Base-by-base conservation (phyloP, 257 asterid species). In the Dorcoceras hygrometricum region DNA sequence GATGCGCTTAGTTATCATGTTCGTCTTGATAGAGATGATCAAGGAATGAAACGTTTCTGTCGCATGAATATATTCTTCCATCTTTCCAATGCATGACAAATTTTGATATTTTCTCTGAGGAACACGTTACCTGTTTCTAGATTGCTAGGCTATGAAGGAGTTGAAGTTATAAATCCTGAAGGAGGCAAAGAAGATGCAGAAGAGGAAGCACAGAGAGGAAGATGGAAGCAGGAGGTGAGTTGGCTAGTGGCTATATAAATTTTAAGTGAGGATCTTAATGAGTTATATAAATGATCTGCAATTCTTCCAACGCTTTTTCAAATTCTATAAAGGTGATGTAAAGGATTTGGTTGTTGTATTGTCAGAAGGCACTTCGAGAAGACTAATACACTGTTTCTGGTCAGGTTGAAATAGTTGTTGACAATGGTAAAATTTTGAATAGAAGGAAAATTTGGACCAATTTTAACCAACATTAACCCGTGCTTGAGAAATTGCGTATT, bases 131-230 rank as follows among this genome's bases (percentile, higher is more conserved):
- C 62, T 46, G 51, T 67, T 27, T 28, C 59, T 78, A 93, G 99
- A 67, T 8, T 88, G 77, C 81, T 88, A 65, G 97, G 96, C 69
- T 77, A 84, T 62, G 99, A 93, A 83, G 98, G 97, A 14, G 73
- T 94, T 82, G 97, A 94, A 80, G 99, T 94, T 67, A 86, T 94
- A 78, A 94, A 94, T 82, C 99, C 99, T 4, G 97, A 94, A 75
- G 97, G 99, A 77, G 95, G 96, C 66, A 94, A 84, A 80, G 97
- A 90, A 71, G 97, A 90, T 75, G 97, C 91, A 19, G 97, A 83
- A 79, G 95, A 84, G 79, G 99, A 93, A 88, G 99, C 99, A 55
- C 95, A 82, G 55, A 84, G 74, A 79, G 99, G 99, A 77, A 88
- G 99, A 80, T 94, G 96, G 97, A 77, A 70, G 71, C 71, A 84